Conservation (phyloP, 805 yeast genomes). For the Blastobotrys chiropterorum region DNA sequence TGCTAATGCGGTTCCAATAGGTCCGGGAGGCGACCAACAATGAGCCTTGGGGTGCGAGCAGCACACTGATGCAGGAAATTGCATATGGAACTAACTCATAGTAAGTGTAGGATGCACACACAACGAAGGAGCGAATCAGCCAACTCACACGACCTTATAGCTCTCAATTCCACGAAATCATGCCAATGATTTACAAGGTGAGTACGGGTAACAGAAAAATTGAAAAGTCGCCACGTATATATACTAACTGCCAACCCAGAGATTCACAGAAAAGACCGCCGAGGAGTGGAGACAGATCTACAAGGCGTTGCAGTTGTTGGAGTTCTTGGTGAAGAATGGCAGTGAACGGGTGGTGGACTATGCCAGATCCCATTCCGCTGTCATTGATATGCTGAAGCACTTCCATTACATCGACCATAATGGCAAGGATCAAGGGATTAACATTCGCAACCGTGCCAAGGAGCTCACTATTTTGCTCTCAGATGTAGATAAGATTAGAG, state of each 20-base stretch:
- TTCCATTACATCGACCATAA: constrained; percentile 92
- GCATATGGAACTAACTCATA: constrained; percentile 88
- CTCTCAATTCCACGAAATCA: constrained; percentile 37
- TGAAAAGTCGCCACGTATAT: too few relatives aligned
- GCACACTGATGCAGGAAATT: constrained; percentile 88
- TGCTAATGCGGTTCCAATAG: constrained; percentile 12
- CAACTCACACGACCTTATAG: background rate
- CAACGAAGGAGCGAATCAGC: too few relatives aligned
- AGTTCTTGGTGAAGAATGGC: constrained; percentile 86
- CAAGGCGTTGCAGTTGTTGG: constrained; percentile 86
- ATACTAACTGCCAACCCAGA: constrained; percentile 44
- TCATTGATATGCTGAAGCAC: constrained; percentile 80
- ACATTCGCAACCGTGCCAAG: constrained; percentile 87
- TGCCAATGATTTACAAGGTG: constrained; percentile 40
- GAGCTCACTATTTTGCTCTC: constrained; percentile 62
- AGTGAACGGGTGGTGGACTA: constrained; percentile 94
- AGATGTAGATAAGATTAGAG: constrained; percentile 69
- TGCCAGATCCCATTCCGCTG: constrained; percentile 72
- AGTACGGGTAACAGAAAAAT: too few relatives aligned
- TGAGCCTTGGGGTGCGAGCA: constrained; percentile 98
- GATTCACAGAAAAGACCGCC: constrained; percentile 94
- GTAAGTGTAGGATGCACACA: too few relatives aligned
- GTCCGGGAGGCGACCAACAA: constrained; percentile 92
- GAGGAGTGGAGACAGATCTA: constrained; percentile 98
- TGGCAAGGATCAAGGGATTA: constrained; percentile 94